Evolutionary conservation across 2,329 filamentous ascomycete genomes (phyloP).

Genomic region (Monilinia laxa): DNA sequence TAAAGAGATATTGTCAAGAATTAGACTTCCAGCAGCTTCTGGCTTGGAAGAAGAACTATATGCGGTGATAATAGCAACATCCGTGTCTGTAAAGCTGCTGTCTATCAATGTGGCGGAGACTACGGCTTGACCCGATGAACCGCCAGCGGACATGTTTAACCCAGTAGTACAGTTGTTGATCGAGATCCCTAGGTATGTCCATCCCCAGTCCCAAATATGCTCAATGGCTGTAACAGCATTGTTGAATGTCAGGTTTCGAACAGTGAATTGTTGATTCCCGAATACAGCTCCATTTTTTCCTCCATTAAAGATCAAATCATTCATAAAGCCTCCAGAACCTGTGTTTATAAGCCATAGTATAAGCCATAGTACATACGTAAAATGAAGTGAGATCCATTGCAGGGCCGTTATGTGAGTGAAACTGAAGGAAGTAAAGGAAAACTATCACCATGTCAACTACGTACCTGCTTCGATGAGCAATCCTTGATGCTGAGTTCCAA

Average conservation of each 20-base stretch:
- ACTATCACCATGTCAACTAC: neutral
- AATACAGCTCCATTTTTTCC: slow-evolving; percentile 59
- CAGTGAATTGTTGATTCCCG: slow-evolving; percentile 66
- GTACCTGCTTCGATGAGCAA: slow-evolving; percentile 57
- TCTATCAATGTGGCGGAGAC: slow-evolving; percentile 60
- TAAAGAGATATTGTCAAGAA: slow-evolving; percentile 22
- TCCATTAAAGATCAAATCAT: slow-evolving; percentile 59
- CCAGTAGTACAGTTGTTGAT: slow-evolving; percentile 54
- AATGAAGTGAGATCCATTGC: neutral
- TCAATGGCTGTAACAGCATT: slow-evolving; percentile 53
- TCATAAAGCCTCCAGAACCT: slow-evolving; percentile 58
- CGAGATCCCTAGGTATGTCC: slow-evolving; percentile 51
- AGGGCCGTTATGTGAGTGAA: neutral
- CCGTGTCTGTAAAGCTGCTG: slow-evolving; percentile 50
- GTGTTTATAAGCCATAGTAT: slow-evolving; percentile 33
- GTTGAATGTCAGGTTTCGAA: slow-evolving; percentile 50
- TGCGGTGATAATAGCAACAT: slow-evolving; percentile 51
- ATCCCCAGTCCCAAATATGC: slow-evolving; percentile 61
- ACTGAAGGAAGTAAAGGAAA: neutral
- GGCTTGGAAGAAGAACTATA: slow-evolving; percentile 52
- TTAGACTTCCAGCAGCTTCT: slow-evolving; percentile 19
- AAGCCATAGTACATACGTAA: neutral
- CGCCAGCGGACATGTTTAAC: slow-evolving; percentile 50
- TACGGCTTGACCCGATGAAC: slow-evolving; percentile 46
- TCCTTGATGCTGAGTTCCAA: slow-evolving; percentile 53